phyloP scores from a whole-genome alignment of 352 stramenopile species.

The Pythium rhizo-oryzae region DNA sequence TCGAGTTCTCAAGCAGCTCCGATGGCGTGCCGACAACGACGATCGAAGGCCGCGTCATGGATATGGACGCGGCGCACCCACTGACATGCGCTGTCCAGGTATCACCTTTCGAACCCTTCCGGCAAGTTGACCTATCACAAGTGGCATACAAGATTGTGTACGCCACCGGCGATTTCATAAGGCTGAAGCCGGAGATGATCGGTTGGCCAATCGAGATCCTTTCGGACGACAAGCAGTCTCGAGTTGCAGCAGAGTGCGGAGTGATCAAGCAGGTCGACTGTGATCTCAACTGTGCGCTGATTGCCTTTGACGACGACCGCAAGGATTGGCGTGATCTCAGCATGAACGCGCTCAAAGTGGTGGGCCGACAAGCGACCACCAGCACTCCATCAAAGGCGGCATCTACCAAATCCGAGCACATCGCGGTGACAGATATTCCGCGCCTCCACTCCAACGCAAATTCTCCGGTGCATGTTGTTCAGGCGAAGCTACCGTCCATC shows the following conservation, averaged over 20 bases:
- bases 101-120: slow-evolving; percentile 47
- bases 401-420: background rate
- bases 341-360: slow-evolving; percentile 46
- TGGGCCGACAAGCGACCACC: slow-evolving; percentile 4
- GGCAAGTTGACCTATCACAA: slow-evolving; percentile 34
- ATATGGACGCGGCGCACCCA: slow-evolving; percentile 26
- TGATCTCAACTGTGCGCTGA: slow-evolving; percentile 57
- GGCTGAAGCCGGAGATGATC: slow-evolving; percentile 39
- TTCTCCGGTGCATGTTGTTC: background rate
- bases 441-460: background rate
- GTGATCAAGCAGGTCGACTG: slow-evolving; percentile 54
- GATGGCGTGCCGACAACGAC: slow-evolving; percentile 7
- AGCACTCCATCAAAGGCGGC: slow-evolving; percentile 2
- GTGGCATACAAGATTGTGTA: slow-evolving; percentile 53
- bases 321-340: slow-evolving; percentile 64
- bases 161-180: slow-evolving; percentile 36
- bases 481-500: slow-evolving; percentile 8
- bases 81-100: slow-evolving; percentile 42
- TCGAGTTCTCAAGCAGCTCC: slow-evolving; percentile 41
- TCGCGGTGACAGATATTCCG: background rate
- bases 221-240: background rate
- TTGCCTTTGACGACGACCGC: slow-evolving; percentile 43
- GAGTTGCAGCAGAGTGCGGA: slow-evolving; percentile 14
- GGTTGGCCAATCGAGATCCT: slow-evolving; percentile 53
- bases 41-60: slow-evolving; percentile 37